Base-by-base conservation (phyloP, 2,329 filamentous ascomycete genomes). In the Didymella keratinophila region DNA sequence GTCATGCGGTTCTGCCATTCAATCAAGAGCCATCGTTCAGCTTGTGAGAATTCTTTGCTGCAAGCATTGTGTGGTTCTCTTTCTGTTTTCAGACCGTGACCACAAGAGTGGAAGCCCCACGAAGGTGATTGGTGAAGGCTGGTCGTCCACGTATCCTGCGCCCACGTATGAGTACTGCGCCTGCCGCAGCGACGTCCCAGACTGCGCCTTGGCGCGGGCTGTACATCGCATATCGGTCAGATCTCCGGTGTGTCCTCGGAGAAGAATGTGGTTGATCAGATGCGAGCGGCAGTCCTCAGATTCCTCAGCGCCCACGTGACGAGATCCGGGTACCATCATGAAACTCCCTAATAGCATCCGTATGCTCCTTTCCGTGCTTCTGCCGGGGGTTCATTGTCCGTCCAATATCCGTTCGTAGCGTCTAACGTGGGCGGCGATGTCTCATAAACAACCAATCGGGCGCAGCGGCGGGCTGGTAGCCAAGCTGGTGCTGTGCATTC, bases 341-440 rank as follows among this genome's bases (percentile, higher is more conserved):
- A 21, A 39, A n/a, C 21, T n/a, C n/a, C 11, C 30, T 20, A 18
- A 46, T 21, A 42, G 37, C 34, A 20, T 42, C 27, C 12, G 16
- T 14, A 28, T 28, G 4, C 12, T 14, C 32, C 21, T 32, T 45
- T 43, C 23, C 21, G 27, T 54, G 32, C 32, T 45, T 36, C 14
- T 43, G 20, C 23, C 27, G 34, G 39, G 36, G 7, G 11, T 23
- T 27, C 25, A 50, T 21, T 20, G 39, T 41, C 50, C 14, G 50
- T 58, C 50, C 50, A 54, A 58, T 58, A 54, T 53, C 49, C 37
- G 49, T 44, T 41, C 49, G 56, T 49, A 58, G 56, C 50, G 39
- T 53, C 44, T 47, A 58, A 58, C 56, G 49, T 58, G 56, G 51
- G 51, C 39, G n/a, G 43, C 28, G 16, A 58, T 51, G 51, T 58